A percentile compares a stretch with the other conserved stretches of the same genome.
phyloP scores from a whole-genome alignment of 139 green algal genomes.

The Prasinococcaceae sp. region DNA sequence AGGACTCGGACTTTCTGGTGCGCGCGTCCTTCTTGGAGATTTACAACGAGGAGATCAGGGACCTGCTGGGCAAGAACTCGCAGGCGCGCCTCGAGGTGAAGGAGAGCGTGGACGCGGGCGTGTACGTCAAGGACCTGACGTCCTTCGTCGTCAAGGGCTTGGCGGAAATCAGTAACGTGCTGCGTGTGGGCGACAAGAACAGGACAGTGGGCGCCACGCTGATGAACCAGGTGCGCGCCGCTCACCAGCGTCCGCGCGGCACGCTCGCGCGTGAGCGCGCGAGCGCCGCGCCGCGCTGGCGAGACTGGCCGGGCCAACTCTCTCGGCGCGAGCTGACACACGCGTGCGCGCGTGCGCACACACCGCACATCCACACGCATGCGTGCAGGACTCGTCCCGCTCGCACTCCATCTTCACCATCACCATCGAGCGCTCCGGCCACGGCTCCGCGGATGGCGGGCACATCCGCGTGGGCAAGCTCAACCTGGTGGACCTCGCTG shows the following conservation, averaged over 20 bases:
- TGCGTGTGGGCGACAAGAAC: conserved; percentile 70
- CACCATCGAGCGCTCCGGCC: conserved; percentile 54
- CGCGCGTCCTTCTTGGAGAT: conserved; percentile 69
- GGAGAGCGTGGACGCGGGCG: conserved; percentile 53
- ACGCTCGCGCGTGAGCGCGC: too few species aligned
- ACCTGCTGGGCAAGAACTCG: conserved; percentile 40
- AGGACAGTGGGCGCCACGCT: conserved; percentile 51
- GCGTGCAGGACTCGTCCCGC: conserved; percentile 47
- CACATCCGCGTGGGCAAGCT: conserved; percentile 66
- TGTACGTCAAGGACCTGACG: conserved; percentile 73
- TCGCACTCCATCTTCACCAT: conserved; percentile 79
- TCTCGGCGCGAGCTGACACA: too few species aligned
- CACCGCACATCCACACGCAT: not conserved
- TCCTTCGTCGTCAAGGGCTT: conserved; percentile 61
- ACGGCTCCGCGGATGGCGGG: conserved; percentile 21
- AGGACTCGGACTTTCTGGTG: conserved; percentile 55
- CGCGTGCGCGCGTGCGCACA: not conserved
- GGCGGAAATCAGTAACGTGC: conserved; percentile 54
- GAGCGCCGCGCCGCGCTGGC: too few species aligned
- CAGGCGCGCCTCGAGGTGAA: conserved; percentile 57
- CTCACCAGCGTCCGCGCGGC: too few species aligned
- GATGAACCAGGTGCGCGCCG: conserved; percentile 83
- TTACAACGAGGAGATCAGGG: conserved; percentile 72
- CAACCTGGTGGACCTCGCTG: conserved; percentile 80
- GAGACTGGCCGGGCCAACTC: too few species aligned